phyloP scores from a whole-genome alignment of 306 rosid genomes.

The Senna tora region DNA sequence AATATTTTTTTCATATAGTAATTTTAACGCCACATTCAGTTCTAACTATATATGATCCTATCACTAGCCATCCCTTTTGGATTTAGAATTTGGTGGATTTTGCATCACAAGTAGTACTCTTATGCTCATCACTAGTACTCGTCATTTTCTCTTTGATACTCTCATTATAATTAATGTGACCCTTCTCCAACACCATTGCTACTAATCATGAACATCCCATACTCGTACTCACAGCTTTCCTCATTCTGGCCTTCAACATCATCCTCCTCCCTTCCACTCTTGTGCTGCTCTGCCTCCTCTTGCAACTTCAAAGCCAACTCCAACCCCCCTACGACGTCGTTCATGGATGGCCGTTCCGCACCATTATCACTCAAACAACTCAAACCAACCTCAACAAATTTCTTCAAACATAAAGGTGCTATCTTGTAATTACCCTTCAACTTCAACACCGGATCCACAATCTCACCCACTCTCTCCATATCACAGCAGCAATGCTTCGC shows the following conservation, averaged over 20 bases:
- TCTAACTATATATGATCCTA: too few species aligned
- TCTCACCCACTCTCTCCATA: constrained; percentile 30
- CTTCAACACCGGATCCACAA: constrained; percentile 52
- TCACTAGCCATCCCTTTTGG: too few species aligned
- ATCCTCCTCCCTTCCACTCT: neutral
- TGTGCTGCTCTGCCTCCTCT: constrained; percentile 46
- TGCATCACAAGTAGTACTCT: too few species aligned
- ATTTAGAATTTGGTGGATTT: too few species aligned
- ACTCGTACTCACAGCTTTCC: too few species aligned
- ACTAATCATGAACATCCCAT: too few species aligned
- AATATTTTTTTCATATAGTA: too few species aligned
- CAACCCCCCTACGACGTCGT: constrained; percentile 60
- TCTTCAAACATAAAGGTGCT: constrained; percentile 37
- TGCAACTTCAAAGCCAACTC: constrained; percentile 64
- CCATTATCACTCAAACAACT: constrained; percentile 62
- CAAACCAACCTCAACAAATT: constrained; percentile 44
- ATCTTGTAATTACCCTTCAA: constrained; percentile 33
- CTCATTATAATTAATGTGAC: too few species aligned
- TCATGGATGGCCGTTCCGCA: constrained; percentile 59
- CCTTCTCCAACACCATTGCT: too few species aligned
- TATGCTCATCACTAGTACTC: too few species aligned
- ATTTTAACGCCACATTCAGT: too few species aligned
- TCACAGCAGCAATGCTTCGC: constrained; percentile 34
- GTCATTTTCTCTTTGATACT: too few species aligned
- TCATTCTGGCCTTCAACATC: neutral